phyloP scores from a whole-genome alignment of 2,329 filamentous ascomycete species.

The Aaosphaeria pasadenensis region DNA sequence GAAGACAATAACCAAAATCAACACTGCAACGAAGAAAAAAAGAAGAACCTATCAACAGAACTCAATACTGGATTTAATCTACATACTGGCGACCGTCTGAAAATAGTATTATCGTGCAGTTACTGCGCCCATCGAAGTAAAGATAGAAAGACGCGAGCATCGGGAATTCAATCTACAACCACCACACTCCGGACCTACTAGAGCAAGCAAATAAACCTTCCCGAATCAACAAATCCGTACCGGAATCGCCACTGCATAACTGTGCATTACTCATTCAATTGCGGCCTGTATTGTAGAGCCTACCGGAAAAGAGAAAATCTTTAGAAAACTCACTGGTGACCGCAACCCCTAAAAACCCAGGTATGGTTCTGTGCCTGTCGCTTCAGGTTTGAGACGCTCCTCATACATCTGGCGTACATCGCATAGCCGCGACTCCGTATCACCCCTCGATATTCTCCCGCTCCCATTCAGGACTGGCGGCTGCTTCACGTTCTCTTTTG shows the following conservation, averaged over 20 bases:
- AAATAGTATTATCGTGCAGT: no score
- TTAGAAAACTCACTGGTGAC: background rate
- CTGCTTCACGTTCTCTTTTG: slow-evolving; percentile 21
- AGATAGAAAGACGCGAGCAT: no score
- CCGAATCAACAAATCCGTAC: slow-evolving; percentile 1
- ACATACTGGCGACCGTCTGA: no score
- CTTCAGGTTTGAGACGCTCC: slow-evolving; percentile 40
- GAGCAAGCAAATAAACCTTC: background rate
- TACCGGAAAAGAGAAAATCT: background rate
- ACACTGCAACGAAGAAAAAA: no score
- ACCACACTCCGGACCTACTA: no score
- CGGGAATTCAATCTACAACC: no score
- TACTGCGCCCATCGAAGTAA: no score
- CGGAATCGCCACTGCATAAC: slow-evolving; percentile 16
- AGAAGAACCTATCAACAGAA: no score
- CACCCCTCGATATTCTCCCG: slow-evolving; percentile 15
- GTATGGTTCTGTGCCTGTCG: slow-evolving; percentile 36
- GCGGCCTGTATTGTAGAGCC: background rate
- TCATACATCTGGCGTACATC: slow-evolving; percentile 31
- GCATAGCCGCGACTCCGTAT: slow-evolving; percentile 24
- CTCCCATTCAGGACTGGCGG: slow-evolving; percentile 18
- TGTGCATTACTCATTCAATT: slow-evolving; percentile 13
- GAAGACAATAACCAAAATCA: no score
- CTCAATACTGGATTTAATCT: no score
- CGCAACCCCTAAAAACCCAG: slow-evolving; percentile 13